Percentiles rank a stretch among this genome's conserved stretches.
phyloP scores from a whole-genome alignment of 2,329 filamentous ascomycete species.

The Sarocladium oryzae region DNA sequence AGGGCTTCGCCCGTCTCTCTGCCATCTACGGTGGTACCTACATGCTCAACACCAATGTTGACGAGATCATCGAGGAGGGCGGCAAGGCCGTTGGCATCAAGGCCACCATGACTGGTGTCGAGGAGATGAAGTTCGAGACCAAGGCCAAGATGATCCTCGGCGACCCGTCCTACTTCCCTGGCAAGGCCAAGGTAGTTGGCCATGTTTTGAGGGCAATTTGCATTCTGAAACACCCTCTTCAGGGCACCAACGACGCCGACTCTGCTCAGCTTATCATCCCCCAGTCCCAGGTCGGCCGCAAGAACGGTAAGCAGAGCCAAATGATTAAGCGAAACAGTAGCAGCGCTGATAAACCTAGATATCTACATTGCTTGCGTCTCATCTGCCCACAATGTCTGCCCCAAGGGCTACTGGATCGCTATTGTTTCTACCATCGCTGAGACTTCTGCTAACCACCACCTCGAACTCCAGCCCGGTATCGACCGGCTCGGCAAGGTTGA shows the following conservation, averaged over 20 bases:
- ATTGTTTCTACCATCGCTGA: constrained; percentile 98
- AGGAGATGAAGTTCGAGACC: constrained; percentile 92
- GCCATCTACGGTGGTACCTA: constrained; percentile 99
- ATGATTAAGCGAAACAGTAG: no score
- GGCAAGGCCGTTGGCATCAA: constrained; percentile 92
- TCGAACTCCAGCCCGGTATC: constrained; percentile 87
- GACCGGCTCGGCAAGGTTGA: constrained; percentile 89
- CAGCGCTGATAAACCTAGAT: constrained; percentile 44
- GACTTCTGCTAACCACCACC: constrained; percentile 83
- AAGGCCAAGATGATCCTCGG: constrained; percentile 94
- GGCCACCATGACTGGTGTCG: constrained; percentile 87
- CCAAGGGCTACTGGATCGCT: constrained; percentile 97
- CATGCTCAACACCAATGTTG: constrained; percentile 94
- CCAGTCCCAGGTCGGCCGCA: constrained; percentile 92
- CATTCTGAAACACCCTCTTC: constrained; percentile 90
- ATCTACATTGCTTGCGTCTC: constrained; percentile 97
- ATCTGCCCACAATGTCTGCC: constrained; percentile 94
- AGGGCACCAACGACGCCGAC: constrained; percentile 82
- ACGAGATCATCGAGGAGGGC: constrained; percentile 80
- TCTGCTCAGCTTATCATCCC: constrained; percentile 95
- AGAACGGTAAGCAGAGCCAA: constrained; percentile 61
- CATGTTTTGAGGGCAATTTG: constrained; percentile 96
- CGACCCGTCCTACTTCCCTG: constrained; percentile 93
- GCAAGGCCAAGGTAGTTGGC: constrained; percentile 79
- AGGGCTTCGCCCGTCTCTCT: constrained; percentile 93